These are phyloP conservation scores for Diospyros lotus DNA, from an alignment of 148 eudicot species.

Conservation along the genomic window DNA sequence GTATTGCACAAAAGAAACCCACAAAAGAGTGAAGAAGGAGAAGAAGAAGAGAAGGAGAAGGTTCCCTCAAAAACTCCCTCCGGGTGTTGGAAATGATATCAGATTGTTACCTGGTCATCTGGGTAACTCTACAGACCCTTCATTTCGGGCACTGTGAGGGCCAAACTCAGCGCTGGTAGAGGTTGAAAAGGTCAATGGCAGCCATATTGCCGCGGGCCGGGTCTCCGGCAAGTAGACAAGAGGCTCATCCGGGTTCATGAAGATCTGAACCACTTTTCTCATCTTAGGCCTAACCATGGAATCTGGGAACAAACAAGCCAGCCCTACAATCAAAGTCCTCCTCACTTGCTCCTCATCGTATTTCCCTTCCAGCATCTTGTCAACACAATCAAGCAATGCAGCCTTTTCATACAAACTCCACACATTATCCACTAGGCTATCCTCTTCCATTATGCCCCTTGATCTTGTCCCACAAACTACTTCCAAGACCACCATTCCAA, in stretches of 20 bases:
- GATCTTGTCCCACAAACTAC: conserved; percentile 58
- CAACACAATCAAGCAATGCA: conserved; percentile 33
- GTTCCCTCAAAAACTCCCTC: neutral
- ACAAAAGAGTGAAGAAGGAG: neutral
- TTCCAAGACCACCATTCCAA: conserved; percentile 61
- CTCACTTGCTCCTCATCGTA: conserved; percentile 32
- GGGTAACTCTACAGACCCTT: neutral
- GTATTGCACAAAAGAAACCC: no score
- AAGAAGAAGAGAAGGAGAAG: neutral
- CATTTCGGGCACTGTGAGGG: neutral
- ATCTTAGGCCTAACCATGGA: conserved; percentile 40
- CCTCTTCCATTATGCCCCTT: conserved; percentile 44
- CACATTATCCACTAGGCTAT: conserved; percentile 43
- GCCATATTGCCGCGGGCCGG: conserved; percentile 41
- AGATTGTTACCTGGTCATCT: neutral
- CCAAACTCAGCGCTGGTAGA: neutral
- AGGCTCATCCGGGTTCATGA: conserved; percentile 51
- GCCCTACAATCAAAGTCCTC: conserved; percentile 33
- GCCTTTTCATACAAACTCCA: conserved; percentile 38
- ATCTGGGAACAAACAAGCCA: conserved; percentile 55
- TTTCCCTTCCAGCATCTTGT: conserved; percentile 25
- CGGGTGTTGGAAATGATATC: neutral
- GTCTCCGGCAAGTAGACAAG: conserved; percentile 31
- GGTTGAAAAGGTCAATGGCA: conserved; percentile 24
- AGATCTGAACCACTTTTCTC: conserved; percentile 50